Evolutionary conservation across 192 early-diverging fungal genomes (phyloP), one percentile per base, ranked within the genome.

Genomic region (Glomus cerebriforme): DNA sequence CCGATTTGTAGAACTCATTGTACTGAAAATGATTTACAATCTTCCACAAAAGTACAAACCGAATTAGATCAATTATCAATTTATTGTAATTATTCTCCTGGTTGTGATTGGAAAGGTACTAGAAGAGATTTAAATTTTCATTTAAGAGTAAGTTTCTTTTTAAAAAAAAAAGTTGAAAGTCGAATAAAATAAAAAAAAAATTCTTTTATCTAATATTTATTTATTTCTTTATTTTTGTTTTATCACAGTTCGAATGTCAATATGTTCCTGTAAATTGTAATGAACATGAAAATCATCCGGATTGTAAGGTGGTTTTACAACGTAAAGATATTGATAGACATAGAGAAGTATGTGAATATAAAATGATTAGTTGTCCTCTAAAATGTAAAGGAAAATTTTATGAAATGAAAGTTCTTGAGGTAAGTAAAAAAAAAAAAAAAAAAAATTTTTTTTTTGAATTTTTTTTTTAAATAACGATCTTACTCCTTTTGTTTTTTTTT

Each of bases 211-310:
- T n/a, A n/a, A n/a, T n/a, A n/a, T n/a, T n/a, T n/a, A n/a, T 35
- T 35, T 35, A 3, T 35, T 35, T 35, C 5, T 35, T 35, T 35
- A 13, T 7, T 73, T 54, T 73, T 54, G 26, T 35, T 67, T 29
- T 67, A 7, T 17, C n/a, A 35, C 47, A 73, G 72, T 22, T 54
- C 2, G 54, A 58, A 1, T 80, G 79, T 59, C 79, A 70, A 34
- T 80, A 31, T 27, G 54, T 76, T 8, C 79, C 79, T 29, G 79
- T 80, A 54, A 34, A 45, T 62, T 80, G 79, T 65, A 78, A 80
- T 31, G 79, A 80, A 77, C 79, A 80, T 65, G 69, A 80, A 49
- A 37, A 80, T 65, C 79, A 80, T 65, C 79, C 73, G 15, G 74
- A 80, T 34, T 80, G 79, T 70, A 72, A 72, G 29, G 47, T 45